Evolutionary conservation across 1,284 basidiomycete genomes (phyloP), one percentile per base, ranked within the genome.

Genomic region (Somion occarium): DNA sequence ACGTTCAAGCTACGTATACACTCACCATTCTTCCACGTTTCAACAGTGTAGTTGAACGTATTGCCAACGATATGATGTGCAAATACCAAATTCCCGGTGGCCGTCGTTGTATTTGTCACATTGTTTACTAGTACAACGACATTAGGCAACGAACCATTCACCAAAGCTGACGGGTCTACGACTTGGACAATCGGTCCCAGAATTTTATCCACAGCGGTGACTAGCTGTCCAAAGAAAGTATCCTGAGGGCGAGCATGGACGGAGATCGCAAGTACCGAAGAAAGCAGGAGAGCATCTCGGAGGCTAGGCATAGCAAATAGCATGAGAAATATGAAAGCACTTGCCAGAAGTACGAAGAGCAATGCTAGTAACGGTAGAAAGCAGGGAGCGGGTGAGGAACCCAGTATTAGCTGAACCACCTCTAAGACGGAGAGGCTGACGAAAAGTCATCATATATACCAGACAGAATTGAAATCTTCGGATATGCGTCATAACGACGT

Each of bases 11-110:
- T 52, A n/a, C n/a, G 42, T 15, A 37, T 11, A 48, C n/a, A 49
- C 57, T 37, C 20, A 73, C 73, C 68, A 51, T 54, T 53, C n/a
- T 48, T 53, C 74, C 74, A 76, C 46, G 65, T 62, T 18, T 58
- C 51, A 3, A 55, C 26, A 1, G 61, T 65, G 55, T 74, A 75
- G 18, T 64, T 65, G 55, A 66, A 69, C 5, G 71, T 68, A 54
- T 72, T 73, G 11, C 73, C 73, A 5, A 77, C 71, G n/a, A 77
- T 72, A 43, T 60, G 56, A 41, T 67, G 63, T 11, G 64, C 64
- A 30, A 65, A 62, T 22, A 62, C 64, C 30, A 53, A 30, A 52
- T 57, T 43, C 30, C 15, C 15, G 19, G 42, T 5, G 19, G 13
- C 19, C 5, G 42, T 34, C 30, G 30, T 34, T 15, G 30, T 7